Percentiles rank a stretch among this genome's conserved stretches.
Conservation (phyloP, 2,329 filamentous ascomycete genomes). For the Rhinocladiella similis region DNA sequence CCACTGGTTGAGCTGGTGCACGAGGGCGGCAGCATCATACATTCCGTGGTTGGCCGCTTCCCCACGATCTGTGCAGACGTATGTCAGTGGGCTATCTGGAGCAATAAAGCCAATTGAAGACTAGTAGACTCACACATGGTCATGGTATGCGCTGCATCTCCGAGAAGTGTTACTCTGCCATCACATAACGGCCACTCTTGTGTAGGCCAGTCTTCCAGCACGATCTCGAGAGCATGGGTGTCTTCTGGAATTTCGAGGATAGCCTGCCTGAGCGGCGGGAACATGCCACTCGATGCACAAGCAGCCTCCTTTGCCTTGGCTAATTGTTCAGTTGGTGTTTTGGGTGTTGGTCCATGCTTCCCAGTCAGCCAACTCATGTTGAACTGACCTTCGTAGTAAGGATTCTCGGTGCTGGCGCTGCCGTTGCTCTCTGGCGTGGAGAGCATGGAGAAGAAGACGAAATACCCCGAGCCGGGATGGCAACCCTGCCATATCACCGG, state of each 20-base stretch:
- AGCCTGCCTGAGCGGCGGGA: constrained; percentile 33
- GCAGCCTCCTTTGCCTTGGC: constrained; percentile 3
- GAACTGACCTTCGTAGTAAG: constrained; percentile 47
- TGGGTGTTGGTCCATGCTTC: not conserved
- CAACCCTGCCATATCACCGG: constrained; percentile 27
- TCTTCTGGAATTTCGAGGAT: constrained; percentile 37
- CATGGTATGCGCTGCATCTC: constrained; percentile 44
- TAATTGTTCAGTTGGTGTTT: constrained; percentile 1
- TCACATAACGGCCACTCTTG: constrained; percentile 36
- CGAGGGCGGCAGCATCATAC: constrained; percentile 29
- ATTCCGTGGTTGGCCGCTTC: constrained; percentile 37
- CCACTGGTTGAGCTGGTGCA: constrained; percentile 11
- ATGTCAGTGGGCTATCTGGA: not conserved
- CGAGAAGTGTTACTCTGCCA: constrained; percentile 37
- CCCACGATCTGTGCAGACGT: constrained; percentile 29
- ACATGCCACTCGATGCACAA: not conserved
- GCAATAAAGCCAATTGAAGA: not conserved
- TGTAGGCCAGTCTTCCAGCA: constrained; percentile 38
- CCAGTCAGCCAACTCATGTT: constrained; percentile 47
- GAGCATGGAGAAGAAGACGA: constrained; percentile 39
- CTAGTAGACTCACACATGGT: constrained; percentile 22
- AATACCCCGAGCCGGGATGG: constrained; percentile 15
- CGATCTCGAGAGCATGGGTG: constrained; percentile 33
- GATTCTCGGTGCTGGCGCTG: constrained; percentile 33
- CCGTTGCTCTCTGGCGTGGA: constrained; percentile 41